These are phyloP conservation scores for Canavalia ensiformis DNA, from an alignment of 306 rosid species.

Conservation along the genomic window DNA sequence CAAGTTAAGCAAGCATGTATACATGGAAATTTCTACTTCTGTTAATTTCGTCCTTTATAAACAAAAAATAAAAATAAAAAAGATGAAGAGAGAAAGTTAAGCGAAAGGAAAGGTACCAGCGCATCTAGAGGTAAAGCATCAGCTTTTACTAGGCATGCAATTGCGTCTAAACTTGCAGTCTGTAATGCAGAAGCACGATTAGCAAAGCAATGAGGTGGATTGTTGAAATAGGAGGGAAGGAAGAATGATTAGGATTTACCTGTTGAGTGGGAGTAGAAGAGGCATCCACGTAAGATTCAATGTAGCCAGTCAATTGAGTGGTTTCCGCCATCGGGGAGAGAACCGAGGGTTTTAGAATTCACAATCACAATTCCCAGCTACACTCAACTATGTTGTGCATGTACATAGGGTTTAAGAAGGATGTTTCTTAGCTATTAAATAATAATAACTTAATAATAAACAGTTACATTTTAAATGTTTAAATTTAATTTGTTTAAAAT, in stretches of 20 bases:
- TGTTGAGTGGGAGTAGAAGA: slow-evolving; percentile 71
- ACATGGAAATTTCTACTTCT: not conserved
- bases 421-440: too few species aligned
- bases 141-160: slow-evolving; percentile 63
- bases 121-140: slow-evolving; percentile 68
- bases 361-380: not conserved
- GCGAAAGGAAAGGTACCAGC: slow-evolving; percentile 59
- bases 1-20: slow-evolving; percentile 26
- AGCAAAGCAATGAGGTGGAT: slow-evolving; percentile 15
- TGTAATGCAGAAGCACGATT: slow-evolving; percentile 52
- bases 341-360: slow-evolving; percentile 50
- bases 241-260: slow-evolving; percentile 52
- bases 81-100: not conserved
- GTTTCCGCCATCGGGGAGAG: slow-evolving; percentile 65
- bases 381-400: not conserved
- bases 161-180: slow-evolving; percentile 78
- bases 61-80: not conserved
- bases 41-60: not conserved
- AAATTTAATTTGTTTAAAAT: too few species aligned
- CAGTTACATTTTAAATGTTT: too few species aligned
- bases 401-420: slow-evolving; percentile 57
- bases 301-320: slow-evolving; percentile 61
- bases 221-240: not conserved
- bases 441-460: too few species aligned
- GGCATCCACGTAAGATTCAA: slow-evolving; percentile 79